A percentile compares a stretch with the other conserved stretches of the same genome.
phyloP scores from a whole-genome alignment of 345 rosid species.

The Mangifera indica region DNA sequence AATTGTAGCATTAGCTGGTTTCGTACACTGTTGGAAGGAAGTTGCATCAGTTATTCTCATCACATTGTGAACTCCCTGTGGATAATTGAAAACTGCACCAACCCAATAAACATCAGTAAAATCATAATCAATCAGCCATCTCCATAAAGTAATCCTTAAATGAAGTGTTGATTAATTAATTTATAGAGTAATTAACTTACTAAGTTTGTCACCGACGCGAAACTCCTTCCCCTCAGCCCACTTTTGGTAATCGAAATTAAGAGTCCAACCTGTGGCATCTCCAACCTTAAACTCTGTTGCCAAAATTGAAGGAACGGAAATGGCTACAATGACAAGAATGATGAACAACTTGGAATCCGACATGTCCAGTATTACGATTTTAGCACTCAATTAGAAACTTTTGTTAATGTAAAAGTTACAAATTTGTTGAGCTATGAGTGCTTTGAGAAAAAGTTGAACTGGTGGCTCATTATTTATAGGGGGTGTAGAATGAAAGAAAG shows the following conservation, averaged over 20 bases:
- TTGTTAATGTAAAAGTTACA: neutral
- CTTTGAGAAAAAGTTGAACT: neutral
- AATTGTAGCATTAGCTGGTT: neutral
- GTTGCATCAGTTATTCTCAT: conserved; percentile 21
- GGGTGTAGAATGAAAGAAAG: neutral
- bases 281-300: conserved; percentile 40
- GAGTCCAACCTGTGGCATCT: conserved; percentile 43
- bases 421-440: neutral
- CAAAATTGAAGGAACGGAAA: conserved; percentile 18
- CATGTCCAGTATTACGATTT: conserved; percentile 11
- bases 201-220: conserved; percentile 35
- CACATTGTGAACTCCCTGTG: conserved; percentile 28
- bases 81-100: conserved; percentile 38
- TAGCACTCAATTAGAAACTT: neutral
- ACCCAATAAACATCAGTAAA: neutral
- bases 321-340: conserved; percentile 21
- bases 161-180: neutral
- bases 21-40: conserved; percentile 26
- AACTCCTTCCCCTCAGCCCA: conserved; percentile 38
- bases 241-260: conserved; percentile 30
- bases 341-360: conserved; percentile 28
- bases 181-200: conserved; percentile 15
- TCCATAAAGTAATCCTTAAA: neutral
- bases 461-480: conserved; percentile 11
- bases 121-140: neutral